These are phyloP conservation scores for Trichosporon sp. DNA, from an alignment of 1,284 basidiomycete species.

Conservation along the genomic window DNA sequence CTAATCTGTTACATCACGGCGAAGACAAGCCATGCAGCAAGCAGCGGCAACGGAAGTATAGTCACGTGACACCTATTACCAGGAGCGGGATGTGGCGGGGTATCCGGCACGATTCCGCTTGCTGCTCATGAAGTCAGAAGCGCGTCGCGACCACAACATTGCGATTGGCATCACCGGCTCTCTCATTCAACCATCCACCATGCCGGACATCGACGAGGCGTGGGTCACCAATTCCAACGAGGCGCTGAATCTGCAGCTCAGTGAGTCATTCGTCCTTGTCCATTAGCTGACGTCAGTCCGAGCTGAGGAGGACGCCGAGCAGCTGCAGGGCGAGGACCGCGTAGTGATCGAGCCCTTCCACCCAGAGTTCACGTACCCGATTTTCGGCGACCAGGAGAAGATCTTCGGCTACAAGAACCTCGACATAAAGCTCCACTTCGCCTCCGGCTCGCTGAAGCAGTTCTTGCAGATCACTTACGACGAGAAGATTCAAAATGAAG, in stretches of 20 bases:
- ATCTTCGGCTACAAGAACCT: slow-evolving; percentile 89
- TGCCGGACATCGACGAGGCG: slow-evolving; percentile 32
- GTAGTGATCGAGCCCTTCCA: slow-evolving; percentile 60
- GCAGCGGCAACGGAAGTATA: slow-evolving; percentile 1
- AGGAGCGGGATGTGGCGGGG: background rate
- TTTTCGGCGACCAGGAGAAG: slow-evolving; percentile 93
- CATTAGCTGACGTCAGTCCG: slow-evolving; percentile 47
- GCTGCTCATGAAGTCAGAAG: background rate
- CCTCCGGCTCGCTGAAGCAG: slow-evolving; percentile 77
- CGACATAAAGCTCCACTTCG: slow-evolving; percentile 74
- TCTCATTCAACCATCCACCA: slow-evolving; percentile 18
- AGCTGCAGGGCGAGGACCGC: slow-evolving; percentile 56
- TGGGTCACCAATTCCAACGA: slow-evolving; percentile 62
- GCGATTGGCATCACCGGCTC: background rate
- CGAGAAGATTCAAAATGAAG: slow-evolving; percentile 61
- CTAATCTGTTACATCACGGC: background rate
- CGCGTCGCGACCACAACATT: slow-evolving; percentile 6
- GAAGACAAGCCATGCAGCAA: background rate
- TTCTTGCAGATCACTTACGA: slow-evolving; percentile 66
- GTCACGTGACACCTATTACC: background rate
- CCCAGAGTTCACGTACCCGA: slow-evolving; percentile 85
- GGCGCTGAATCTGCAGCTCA: slow-evolving; percentile 63
- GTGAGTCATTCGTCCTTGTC: slow-evolving; percentile 48
- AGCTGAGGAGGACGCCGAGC: slow-evolving; percentile 58
- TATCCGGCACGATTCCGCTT: background rate